A percentile compares a stretch with the other conserved stretches of the same genome.
Evolutionary conservation across 177 flowering plant species (phyloP).

Genomic region (Vitis hybrid): DNA sequence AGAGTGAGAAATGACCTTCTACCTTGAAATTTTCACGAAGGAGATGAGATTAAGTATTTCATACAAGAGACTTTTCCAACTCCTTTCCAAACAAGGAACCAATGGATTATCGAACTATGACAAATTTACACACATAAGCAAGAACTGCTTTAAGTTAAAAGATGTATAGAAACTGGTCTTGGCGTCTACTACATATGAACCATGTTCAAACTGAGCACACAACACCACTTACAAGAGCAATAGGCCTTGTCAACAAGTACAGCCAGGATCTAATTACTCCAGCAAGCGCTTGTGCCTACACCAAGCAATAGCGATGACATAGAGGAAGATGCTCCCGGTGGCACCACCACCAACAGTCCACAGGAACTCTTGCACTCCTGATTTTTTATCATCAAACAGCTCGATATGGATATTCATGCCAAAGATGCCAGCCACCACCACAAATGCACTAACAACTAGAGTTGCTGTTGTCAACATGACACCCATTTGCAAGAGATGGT

Average conservation of each 20-base stretch:
- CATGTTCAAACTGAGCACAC: not conserved
- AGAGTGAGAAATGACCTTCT: too few species aligned
- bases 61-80: too few species aligned
- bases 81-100: too few species aligned
- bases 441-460: conserved; percentile 69
- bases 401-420: conserved; percentile 82
- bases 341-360: conserved; percentile 81
- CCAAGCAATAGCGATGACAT: conserved; percentile 81
- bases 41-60: too few species aligned
- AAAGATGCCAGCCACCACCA: conserved; percentile 71
- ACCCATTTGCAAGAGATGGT: conserved; percentile 87
- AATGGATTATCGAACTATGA: too few species aligned
- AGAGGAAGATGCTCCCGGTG: conserved; percentile 63
- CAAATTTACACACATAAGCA: too few species aligned
- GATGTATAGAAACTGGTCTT: too few species aligned
- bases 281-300: conserved; percentile 70
- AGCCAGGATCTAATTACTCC: conserved; percentile 30
- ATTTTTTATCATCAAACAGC: conserved; percentile 38
- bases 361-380: conserved; percentile 52
- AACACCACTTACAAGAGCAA: not conserved
- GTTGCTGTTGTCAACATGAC: conserved; percentile 89
- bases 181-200: too few species aligned
- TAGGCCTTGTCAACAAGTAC: not conserved
- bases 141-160: too few species aligned
- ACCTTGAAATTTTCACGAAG: too few species aligned